Evolutionary conservation across 75 land plant genomes (phyloP).

Genomic region (Chamaecyparis obtusa): DNA sequence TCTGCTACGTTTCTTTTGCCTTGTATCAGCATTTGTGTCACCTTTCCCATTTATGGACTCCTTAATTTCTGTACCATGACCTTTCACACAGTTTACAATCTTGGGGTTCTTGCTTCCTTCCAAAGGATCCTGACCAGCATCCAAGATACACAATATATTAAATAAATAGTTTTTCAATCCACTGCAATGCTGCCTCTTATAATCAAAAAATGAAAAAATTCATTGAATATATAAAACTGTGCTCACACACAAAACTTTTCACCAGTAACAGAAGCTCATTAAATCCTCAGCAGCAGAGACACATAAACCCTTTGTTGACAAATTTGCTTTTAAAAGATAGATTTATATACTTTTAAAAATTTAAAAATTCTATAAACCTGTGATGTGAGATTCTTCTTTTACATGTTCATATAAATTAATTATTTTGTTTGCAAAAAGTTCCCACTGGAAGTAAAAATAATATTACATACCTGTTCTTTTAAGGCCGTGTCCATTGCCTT

Average conservation of each 20-base stretch:
- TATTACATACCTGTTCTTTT: not conserved
- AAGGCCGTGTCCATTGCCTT: not conserved
- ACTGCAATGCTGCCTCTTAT: not conserved
- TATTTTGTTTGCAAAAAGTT: not conserved
- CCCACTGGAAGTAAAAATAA: not conserved
- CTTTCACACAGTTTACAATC: not conserved
- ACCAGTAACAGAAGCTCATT: not conserved
- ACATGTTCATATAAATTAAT: not conserved
- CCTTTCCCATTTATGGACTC: not conserved
- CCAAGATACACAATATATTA: not conserved
- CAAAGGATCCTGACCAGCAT: not conserved
- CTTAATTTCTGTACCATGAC: not conserved
- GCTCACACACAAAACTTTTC: not conserved
- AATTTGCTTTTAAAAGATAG: not conserved
- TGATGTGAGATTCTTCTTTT: not conserved
- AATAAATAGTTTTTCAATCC: not conserved
- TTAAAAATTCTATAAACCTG: not conserved
- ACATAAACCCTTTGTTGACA: not conserved
- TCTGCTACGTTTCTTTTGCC: constrained; percentile 1
- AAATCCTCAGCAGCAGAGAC: not conserved
- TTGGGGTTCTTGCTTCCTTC: not conserved
- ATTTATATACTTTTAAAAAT: not conserved
- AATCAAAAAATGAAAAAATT: not conserved
- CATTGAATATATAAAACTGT: not conserved
- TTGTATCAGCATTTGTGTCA: not conserved